Base-by-base conservation (phyloP, 2,329 filamentous ascomycete genomes). In the Botrytis medusae region DNA sequence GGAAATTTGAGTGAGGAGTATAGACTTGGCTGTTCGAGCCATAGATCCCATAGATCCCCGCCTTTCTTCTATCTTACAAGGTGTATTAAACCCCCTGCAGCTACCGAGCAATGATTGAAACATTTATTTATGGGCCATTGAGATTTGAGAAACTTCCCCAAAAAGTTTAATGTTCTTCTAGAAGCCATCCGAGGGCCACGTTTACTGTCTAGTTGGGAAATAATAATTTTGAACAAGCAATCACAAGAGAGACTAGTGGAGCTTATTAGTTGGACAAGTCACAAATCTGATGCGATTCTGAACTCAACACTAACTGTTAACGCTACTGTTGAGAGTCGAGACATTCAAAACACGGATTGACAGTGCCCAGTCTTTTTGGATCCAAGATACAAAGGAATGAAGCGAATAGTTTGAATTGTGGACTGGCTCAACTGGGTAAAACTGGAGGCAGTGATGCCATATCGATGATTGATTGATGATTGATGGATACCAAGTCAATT, bases 111-210 rank as follows among this genome's bases (percentile, higher is more conserved):
- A 20, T 18, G 2, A n/a, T 25, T 54, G 20, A 67, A 46, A 67
- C 32, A 54, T 37, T 54, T 67, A 37, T 40, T 29, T 48, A 22
- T 65, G 63, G 63, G 51, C 22, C 32, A 25, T 51, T 34, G 44
- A 51, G 48, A 51, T 51, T 57, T 29, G 25, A 57, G 51, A 57
- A 57, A 57, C 51, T 57, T 29, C 51, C 51, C 51, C 51, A 9
- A 57, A 57, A 51, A 67, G 44, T 29, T 37, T 67, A 51, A 67
- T 67, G 64, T 67, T 67, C 46, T 67, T 57, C 51, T 57, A 32
- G 64, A 67, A 40, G 34, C 37, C 6, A 20, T 57, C 51, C 1
- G 8, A 46, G 48, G 22, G 34, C 60, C 12, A 42, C 12, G 34
- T n/a, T 48, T 63, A 29, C 18, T 29, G n/a, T 57, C 14, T 29